phyloP scores from a whole-genome alignment of 129 eudicot species.

The Sambucus nigra region DNA sequence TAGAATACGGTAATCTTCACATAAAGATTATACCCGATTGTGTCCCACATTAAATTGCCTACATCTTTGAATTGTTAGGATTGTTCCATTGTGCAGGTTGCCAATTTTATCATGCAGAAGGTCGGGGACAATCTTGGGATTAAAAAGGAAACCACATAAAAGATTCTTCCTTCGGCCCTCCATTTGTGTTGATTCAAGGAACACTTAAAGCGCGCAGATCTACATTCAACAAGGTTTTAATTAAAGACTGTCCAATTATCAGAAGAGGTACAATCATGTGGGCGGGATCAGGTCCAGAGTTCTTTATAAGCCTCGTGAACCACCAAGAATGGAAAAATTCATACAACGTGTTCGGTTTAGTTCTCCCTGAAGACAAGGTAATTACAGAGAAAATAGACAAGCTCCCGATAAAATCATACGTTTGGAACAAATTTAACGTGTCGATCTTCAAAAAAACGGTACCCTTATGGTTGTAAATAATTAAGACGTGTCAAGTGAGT shows the following conservation, averaged over 20 bases:
- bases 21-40: constrained; percentile 87
- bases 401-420: constrained; percentile 65
- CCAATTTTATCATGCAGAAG: constrained; percentile 85
- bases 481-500: constrained; percentile 14
- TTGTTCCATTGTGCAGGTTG: constrained; percentile 86
- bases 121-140: constrained; percentile 88
- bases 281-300: constrained; percentile 95
- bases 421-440: constrained; percentile 70
- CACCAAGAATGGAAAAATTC: constrained; percentile 72
- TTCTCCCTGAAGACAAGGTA: constrained; percentile 78
- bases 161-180: constrained; percentile 79
- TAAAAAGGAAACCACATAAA: constrained; percentile 70
- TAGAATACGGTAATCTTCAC: constrained; percentile 62
- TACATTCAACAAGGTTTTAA: constrained; percentile 32
- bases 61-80: constrained; percentile 60
- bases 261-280: constrained; percentile 86
- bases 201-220: constrained; percentile 62
- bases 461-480: constrained; percentile 43
- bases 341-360: constrained; percentile 71
- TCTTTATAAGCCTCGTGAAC: constrained; percentile 91
- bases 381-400: constrained; percentile 64
- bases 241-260: constrained; percentile 51
- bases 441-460: constrained; percentile 56
- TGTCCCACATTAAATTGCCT: constrained; percentile 69
- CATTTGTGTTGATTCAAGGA: constrained; percentile 84